These are phyloP conservation scores for Trametes punicea DNA, from an alignment of 768 basidiomycete genomes.

Conservation along the genomic window DNA sequence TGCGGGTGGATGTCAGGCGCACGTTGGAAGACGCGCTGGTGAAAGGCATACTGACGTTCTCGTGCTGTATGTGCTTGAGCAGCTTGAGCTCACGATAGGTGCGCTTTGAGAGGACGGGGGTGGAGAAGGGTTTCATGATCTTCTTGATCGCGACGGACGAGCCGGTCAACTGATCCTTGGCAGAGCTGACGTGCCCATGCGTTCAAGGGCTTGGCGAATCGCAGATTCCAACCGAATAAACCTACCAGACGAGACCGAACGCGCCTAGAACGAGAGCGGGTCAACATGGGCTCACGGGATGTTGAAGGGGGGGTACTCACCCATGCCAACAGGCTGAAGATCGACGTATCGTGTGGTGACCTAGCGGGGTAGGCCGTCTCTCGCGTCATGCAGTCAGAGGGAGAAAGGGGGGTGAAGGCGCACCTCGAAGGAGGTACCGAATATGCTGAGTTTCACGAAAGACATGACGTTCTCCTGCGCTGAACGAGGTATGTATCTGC, in stretches of 20 bases:
- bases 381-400: too few relatives aligned
- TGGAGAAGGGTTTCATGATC: slow-evolving; percentile 99
- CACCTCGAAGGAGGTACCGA: slow-evolving; percentile 96
- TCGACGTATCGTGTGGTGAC: slow-evolving; percentile 99
- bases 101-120: slow-evolving; percentile 95
- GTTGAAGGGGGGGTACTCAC: slow-evolving; percentile 42
- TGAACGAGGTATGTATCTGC: neutral
- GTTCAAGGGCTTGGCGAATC: slow-evolving; percentile 1
- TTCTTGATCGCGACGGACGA: slow-evolving; percentile 98
- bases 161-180: slow-evolving; percentile 92
- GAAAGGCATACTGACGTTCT: slow-evolving; percentile 65
- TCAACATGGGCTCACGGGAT: neutral
- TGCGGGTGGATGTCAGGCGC: slow-evolving; percentile 30
- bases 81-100: slow-evolving; percentile 98
- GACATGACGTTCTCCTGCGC: too few relatives aligned
- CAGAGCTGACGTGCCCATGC: slow-evolving; percentile 56
- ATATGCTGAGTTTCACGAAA: slow-evolving; percentile 97
- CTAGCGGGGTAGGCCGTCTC: too few relatives aligned
- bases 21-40: slow-evolving; percentile 1
- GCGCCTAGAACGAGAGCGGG: slow-evolving; percentile 54
- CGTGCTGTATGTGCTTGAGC: slow-evolving; percentile 97
- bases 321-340: slow-evolving; percentile 99
- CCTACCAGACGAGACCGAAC: slow-evolving; percentile 96
- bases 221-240: slow-evolving; percentile 9
- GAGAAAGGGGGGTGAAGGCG: slow-evolving; percentile 21